Evolutionary conservation across 441 rosid genomes (phyloP), one percentile per base, ranked within the genome.

Genomic region (Erodium moschatum): DNA sequence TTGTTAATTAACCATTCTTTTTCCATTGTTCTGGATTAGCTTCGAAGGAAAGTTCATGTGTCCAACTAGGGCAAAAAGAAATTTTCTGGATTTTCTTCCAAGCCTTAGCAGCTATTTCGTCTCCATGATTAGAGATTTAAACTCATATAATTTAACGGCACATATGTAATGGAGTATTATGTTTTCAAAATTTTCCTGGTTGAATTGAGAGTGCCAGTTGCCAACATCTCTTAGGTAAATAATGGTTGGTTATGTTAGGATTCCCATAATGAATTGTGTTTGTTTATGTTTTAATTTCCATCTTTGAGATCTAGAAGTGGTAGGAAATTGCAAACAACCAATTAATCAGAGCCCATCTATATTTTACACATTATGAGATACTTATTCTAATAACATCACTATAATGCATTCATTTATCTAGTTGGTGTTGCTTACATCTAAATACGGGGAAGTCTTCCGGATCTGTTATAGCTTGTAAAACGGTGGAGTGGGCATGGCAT

Each of bases 291-390:
- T 60, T 9, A 27, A 9, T 21, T 19, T 19, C 20, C 64, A 60
- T 60, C 64, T 60, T 60, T 60, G 64, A 20, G 12, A 19, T 60
- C 64, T 60, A 60, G 64, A 60, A 19, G 64, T 20, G 64, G 64
- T 60, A 60, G 29, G 64, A 2, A 60, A 21, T 20, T 27, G 64
- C 3, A 60, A 60, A 60, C 60, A 52, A 52, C 6, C 29, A 60
- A 8, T 60, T 60, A n/a, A 60, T 60, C 31, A 10, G 64, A 56
- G 24, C 62, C 62, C 62, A 56, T 56, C 21, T 19, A 18, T 6
- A 60, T 60, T 7, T 60, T 7, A 60, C 31, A 19, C n/a, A 21
- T 60, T 29, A 21, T 20, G 29, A 2, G 27, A 60, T 19, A 19
- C 64, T 18, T 5, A 10, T 60, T 60, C 13, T 18, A 21, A 60